phyloP scores from a whole-genome alignment of 2,329 filamentous ascomycete species.

The Fusarium miscanthi region DNA sequence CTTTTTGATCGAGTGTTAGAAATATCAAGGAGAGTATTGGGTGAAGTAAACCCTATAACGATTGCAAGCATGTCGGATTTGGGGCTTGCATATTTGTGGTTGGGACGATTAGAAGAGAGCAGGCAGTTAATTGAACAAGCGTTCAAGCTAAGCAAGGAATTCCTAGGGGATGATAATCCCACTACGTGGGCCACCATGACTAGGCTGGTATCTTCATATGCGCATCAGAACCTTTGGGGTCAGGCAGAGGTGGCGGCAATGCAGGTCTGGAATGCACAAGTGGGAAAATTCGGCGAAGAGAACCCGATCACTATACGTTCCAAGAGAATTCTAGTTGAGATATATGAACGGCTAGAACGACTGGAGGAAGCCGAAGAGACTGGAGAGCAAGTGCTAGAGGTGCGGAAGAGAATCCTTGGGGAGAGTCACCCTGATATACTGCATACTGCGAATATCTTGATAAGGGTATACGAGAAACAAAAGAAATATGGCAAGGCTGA shows the following conservation, averaged over 20 bases:
- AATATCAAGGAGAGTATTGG: rapidly evolving
- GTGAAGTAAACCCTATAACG: rapidly evolving
- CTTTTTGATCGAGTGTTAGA: rapidly evolving
- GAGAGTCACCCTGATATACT: rapidly evolving
- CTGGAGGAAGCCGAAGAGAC: neutral
- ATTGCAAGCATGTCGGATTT: rapidly evolving
- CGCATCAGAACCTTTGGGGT: rapidly evolving
- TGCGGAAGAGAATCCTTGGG: rapidly evolving
- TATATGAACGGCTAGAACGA: rapidly evolving
- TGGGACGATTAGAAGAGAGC: neutral
- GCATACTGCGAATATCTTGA: rapidly evolving
- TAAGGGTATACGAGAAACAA: rapidly evolving
- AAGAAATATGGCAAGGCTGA: neutral
- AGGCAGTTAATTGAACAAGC: rapidly evolving
- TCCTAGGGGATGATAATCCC: rapidly evolving
- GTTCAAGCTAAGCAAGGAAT: rapidly evolving
- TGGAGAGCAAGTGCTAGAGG: neutral
- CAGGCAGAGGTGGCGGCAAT: rapidly evolving
- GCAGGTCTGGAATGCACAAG: rapidly evolving
- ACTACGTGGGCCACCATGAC: rapidly evolving
- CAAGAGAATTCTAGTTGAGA: rapidly evolving
- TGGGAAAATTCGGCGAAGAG: rapidly evolving
- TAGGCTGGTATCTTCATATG: rapidly evolving
- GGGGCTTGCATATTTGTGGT: rapidly evolving
- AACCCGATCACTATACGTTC: rapidly evolving